Conservation (phyloP, 495 filamentous ascomycete species). For the Daldinia vernicosa region DNA sequence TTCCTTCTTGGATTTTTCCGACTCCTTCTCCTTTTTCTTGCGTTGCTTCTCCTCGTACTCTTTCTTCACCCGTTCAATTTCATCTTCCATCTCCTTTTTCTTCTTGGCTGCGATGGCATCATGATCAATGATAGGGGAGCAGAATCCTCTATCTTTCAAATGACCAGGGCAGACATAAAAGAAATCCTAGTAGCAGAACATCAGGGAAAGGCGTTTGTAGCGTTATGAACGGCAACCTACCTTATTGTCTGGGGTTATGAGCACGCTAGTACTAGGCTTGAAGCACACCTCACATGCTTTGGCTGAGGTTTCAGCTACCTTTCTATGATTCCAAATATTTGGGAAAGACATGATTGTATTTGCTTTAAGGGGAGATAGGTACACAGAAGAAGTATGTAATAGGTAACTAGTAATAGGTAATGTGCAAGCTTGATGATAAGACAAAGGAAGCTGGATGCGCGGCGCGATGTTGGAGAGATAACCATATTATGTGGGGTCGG, state of each 20-base stretch:
- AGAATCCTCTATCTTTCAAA: conserved; percentile 84
- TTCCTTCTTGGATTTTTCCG: conserved; percentile 56
- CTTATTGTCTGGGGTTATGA: conserved; percentile 92
- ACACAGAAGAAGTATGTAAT: neutral
- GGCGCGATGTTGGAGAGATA: neutral
- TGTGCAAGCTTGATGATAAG: neutral
- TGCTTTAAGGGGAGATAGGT: neutral
- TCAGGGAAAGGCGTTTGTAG: conserved; percentile 32
- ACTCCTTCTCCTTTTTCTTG: conserved; percentile 68
- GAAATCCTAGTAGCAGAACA: conserved; percentile 71
- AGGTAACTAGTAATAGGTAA: neutral
- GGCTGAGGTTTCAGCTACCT: conserved; percentile 81
- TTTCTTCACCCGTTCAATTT: conserved; percentile 75
- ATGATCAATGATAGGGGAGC: conserved; percentile 79
- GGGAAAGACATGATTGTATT: conserved; percentile 61
- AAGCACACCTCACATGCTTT: conserved; percentile 92
- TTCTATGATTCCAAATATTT: conserved; percentile 88
- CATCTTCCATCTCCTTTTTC: conserved; percentile 74
- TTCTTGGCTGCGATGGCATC: conserved; percentile 76
- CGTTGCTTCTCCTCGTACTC: conserved; percentile 80
- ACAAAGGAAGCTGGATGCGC: neutral
- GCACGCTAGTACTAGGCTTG: conserved; percentile 84
- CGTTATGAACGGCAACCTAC: conserved; percentile 53
- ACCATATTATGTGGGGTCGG: neutral
- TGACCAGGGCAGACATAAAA: conserved; percentile 91